Base-by-base conservation (phyloP, 352 stramenopile species). In the Pythium rhizo-oryzae region DNA sequence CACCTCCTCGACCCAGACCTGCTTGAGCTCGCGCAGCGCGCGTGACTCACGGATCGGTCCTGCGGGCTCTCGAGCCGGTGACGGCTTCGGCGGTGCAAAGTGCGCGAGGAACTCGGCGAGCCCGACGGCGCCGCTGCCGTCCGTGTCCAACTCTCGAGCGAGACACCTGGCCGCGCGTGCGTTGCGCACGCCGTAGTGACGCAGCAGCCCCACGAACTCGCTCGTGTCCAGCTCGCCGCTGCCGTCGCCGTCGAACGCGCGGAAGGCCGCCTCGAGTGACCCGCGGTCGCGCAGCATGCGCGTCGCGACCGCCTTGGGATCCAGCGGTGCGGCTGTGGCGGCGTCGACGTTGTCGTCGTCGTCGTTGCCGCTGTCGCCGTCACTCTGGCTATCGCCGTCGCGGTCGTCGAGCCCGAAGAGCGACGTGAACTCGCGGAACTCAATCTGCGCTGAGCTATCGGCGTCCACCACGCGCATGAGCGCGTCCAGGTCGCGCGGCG, bases 191-290 rank as follows among this genome's bases (percentile, higher is more conserved):
- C 80, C 79, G 24, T 76, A 85, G 55, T 85, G 78, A 21, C 79
- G 78, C 73, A 90, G 80, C 50, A 90, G 78, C 3, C 68, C 65
- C 4, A 71, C 67, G 59, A 90, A 87, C 53, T 84, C 80, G 41
- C 87, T 71, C 43, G 80, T 69, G 24, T 84, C 66, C 4, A 87
- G 56, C 57, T 90, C 67, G 2, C 78, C 76, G 25, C 69, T 86
- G 11, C 69, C 71, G 53, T 89, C 78, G 0, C 60, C 53, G 56
- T 88, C 72, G 47, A 75, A 72, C 18, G 71, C 60, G 4, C 62
- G 60, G 47, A 89, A 88, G 8, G 70, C 67, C 2, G 77, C 71
- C 21, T 80, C 68, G 8, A 85, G 61, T 23, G 78, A 77, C 35
- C 65, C 60, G 53, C 82, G 66, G 39, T 81, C 73, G 6, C 70